Evolutionary conservation across 2,329 filamentous ascomycete species (phyloP).

Genomic region (Amylocarpus encephaloides): DNA sequence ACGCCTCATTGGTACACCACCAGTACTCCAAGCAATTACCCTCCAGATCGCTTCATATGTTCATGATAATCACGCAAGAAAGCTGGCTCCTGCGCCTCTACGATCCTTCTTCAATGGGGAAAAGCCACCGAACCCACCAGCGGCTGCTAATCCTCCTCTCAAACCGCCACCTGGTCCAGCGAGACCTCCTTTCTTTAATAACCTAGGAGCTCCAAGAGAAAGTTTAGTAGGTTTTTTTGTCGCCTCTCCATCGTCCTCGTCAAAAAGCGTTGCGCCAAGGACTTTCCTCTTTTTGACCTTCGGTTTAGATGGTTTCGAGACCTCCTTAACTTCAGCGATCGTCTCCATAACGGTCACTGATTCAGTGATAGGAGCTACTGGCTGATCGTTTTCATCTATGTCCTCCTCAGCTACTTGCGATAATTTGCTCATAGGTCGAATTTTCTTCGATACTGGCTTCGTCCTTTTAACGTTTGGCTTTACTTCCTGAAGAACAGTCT

Average conservation of each 20-base stretch:
- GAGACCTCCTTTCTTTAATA: constrained; percentile 28
- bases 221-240: constrained; percentile 33
- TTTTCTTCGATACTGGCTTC: constrained; percentile 30
- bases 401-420: constrained; percentile 38
- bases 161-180: constrained; percentile 21
- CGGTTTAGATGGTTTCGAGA: constrained; percentile 13
- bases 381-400: constrained; percentile 22
- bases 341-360: not conserved
- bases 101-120: constrained; percentile 68
- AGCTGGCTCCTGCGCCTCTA: constrained; percentile 56
- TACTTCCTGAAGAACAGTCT: constrained; percentile 38
- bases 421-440: constrained; percentile 28
- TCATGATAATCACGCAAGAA: constrained; percentile 31
- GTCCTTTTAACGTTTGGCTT: constrained; percentile 30
- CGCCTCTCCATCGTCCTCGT: constrained; percentile 57
- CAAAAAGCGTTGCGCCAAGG: constrained; percentile 62
- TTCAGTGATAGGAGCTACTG: constrained; percentile 27
- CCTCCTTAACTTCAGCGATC: constrained; percentile 4
- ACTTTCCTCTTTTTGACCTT: constrained; percentile 64
- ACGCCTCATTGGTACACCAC: not conserved
- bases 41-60: not conserved
- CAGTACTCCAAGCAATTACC: not conserved
- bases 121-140: constrained; percentile 49
- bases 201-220: constrained; percentile 26
- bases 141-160: constrained; percentile 22